phyloP scores from a whole-genome alignment of 2,329 filamentous ascomycete species.

The Coniochaeta sp. region DNA sequence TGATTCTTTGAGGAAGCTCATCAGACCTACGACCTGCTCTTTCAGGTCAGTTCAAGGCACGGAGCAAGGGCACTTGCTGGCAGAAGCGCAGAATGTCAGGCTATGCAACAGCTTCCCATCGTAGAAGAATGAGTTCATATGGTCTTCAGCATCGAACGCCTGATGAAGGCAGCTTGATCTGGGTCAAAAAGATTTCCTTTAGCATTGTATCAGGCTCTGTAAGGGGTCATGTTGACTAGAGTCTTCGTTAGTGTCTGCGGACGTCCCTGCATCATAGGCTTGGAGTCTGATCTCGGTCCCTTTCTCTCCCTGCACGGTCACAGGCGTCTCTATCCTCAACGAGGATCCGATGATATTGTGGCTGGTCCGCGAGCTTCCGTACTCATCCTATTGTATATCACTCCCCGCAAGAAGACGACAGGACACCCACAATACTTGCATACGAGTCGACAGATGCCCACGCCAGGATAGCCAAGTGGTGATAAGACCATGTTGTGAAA shows the following conservation, averaged over 20 bases:
- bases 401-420: background rate
- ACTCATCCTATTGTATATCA: background rate
- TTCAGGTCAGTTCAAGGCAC: too few species aligned
- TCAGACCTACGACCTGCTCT: too few species aligned
- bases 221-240: background rate
- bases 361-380: background rate
- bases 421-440: background rate
- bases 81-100: too few species aligned
- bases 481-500: too few species aligned
- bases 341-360: slow-evolving; percentile 1
- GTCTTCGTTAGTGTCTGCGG: background rate
- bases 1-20: too few species aligned
- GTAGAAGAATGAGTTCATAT: too few species aligned
- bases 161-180: too few species aligned
- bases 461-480: background rate
- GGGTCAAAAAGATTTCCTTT: background rate
- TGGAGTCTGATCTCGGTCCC: background rate
- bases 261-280: background rate
- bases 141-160: too few species aligned
- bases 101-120: too few species aligned
- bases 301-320: background rate
- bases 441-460: background rate
- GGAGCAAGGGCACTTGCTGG: too few species aligned
- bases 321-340: background rate
- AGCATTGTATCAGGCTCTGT: background rate